Conservation (phyloP, 2,329 filamentous ascomycete genomes). For the Lachnellula cervina region DNA sequence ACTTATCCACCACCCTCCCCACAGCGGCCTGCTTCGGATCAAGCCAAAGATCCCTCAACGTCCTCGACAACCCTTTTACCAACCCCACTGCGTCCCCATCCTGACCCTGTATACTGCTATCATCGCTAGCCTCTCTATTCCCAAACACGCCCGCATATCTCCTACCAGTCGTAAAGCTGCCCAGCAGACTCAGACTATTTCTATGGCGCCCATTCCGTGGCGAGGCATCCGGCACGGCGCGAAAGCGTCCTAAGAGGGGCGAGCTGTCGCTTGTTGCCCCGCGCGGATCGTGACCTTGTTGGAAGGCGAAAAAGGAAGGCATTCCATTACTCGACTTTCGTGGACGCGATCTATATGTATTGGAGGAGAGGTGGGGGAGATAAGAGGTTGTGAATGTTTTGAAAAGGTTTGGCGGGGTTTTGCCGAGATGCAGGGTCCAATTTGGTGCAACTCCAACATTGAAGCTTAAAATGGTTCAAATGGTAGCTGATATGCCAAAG, state of each 20-base stretch:
- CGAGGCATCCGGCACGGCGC: conserved; percentile 50
- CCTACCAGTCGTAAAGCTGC: conserved; percentile 8
- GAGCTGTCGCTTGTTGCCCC: conserved; percentile 47
- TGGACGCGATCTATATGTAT: neutral
- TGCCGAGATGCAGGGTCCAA: no score
- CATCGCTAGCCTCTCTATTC: conserved; percentile 32
- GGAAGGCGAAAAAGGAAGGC: conserved; percentile 64
- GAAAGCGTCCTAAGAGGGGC: conserved; percentile 60
- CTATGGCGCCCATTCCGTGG: conserved; percentile 21
- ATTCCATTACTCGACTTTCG: conserved; percentile 35
- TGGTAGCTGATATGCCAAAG: no score
- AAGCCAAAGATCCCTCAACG: conserved; percentile 52
- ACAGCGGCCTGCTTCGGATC: conserved; percentile 56
- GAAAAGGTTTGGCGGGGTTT: no score
- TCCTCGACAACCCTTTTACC: conserved; percentile 27
- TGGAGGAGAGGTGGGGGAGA: neutral
- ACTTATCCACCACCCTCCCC: conserved; percentile 52
- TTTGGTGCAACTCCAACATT: no score
- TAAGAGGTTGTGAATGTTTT: neutral
- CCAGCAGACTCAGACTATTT: conserved; percentile 19
- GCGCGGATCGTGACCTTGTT: conserved; percentile 57
- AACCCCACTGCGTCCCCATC: conserved; percentile 21
- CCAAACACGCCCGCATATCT: conserved; percentile 50
- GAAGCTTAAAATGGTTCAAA: no score
- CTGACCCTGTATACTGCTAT: conserved; percentile 29